Base-by-base conservation (phyloP, 129 eudicot species). In the Arctium lappa region DNA sequence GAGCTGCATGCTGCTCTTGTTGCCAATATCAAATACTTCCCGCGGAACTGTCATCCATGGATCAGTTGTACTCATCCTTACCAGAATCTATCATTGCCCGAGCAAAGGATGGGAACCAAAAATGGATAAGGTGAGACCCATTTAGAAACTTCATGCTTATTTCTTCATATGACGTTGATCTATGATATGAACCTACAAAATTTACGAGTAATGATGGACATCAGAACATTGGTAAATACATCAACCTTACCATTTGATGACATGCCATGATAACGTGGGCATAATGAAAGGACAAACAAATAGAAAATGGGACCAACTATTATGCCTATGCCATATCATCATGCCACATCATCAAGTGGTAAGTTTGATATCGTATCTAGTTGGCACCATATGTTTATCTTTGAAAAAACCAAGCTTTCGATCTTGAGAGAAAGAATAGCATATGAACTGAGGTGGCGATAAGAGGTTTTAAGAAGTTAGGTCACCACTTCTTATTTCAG, bases 21-120 rank as follows among this genome's bases (percentile, higher is more conserved):
- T 96, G 99, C 89, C 92, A 86, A 82, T 96, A 83, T 86, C 99
- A 96, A 85, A 91, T 96, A 69, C 91, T 96, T 75, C 98, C 98
- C 0, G 82, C 87, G 72, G 98, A 96, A 37, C 39, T 76, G 0
- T 82, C 92, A 40, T 78, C 89, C 12, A 39, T 88, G 89, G 94
- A 91, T 72, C 76, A 86, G 71, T 96, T 93, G 63, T 83, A 53
- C 86, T 91, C 95, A 3, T 85, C 89, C 36, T 88, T 96, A 72
- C 99, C 99, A 11, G 89, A 84, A 46, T 78, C 87, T 5, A 75
- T 90, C 15, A 77, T 82, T 39, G 65, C 76, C 53, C 83, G 83
- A 73, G 88, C 86, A 42, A 84, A 82, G 68, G 56, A 85, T 56
- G 66, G 75, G 78, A 87, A 87, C 88, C 92, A 86, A 2, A 85